Conservation (phyloP, 1,284 basidiomycete species). For the Wolfiporia cocos region DNA sequence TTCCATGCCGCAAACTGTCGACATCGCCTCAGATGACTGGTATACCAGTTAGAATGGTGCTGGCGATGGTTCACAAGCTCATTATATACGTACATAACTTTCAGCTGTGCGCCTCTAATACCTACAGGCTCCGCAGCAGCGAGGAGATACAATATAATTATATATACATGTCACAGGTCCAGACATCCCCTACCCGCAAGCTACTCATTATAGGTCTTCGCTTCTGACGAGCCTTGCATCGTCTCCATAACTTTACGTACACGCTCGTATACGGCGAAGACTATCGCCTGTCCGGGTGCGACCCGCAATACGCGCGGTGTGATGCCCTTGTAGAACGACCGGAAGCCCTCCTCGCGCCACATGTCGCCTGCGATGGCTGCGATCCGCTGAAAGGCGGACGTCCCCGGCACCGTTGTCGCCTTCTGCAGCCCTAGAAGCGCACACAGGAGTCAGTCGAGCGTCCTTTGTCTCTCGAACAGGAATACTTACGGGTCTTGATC, state of each 20-base stretch:
- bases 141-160: too few species aligned
- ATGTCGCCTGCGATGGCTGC: constrained; percentile 81
- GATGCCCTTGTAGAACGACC: constrained; percentile 96
- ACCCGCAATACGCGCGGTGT: constrained; percentile 95
- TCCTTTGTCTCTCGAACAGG: too few species aligned
- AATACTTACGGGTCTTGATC: constrained; percentile 87
- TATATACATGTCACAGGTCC: too few species aligned
- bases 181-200: too few species aligned
- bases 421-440: constrained; percentile 70
- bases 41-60: too few species aligned
- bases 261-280: constrained; percentile 89
- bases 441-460: too few species aligned
- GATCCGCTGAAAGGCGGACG: constrained; percentile 76
- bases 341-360: constrained; percentile 88
- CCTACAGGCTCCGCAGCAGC: too few species aligned
- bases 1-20: too few species aligned
- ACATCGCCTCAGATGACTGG: too few species aligned
- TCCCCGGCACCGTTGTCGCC: constrained; percentile 70
- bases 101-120: too few species aligned
- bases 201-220: constrained; percentile 63
- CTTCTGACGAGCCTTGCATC: constrained; percentile 51
- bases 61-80: too few species aligned
- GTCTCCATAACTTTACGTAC: constrained; percentile 72
- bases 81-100: too few species aligned
- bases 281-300: constrained; percentile 90